phyloP scores from a whole-genome alignment of 2,329 filamentous ascomycete genomes.

The Thermoascus crustaceus region DNA sequence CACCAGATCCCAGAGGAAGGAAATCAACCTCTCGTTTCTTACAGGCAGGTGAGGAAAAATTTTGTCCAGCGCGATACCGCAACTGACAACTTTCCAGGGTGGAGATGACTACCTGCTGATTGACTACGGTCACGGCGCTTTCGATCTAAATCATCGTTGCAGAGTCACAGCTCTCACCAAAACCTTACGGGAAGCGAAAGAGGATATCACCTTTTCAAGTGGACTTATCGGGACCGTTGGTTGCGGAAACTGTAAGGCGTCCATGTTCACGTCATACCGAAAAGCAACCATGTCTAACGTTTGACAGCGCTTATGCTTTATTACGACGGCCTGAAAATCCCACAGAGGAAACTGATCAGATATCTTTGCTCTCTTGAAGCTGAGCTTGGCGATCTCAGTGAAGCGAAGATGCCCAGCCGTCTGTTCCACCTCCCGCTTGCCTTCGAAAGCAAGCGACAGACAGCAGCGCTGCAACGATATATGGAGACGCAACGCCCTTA shows the following conservation, averaged over 20 bases:
- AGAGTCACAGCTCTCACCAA: constrained; percentile 48
- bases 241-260: constrained; percentile 33
- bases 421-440: constrained; percentile 39
- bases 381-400: constrained; percentile 31
- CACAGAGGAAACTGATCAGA: constrained; percentile 29
- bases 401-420: constrained; percentile 36
- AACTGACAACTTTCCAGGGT: constrained; percentile 29
- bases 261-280: neutral
- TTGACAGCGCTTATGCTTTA: constrained; percentile 35
- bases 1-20: constrained; percentile 27
- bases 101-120: constrained; percentile 48
- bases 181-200: constrained; percentile 29
- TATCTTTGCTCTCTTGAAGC: constrained; percentile 31
- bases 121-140: constrained; percentile 50
- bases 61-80: constrained; percentile 1
- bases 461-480: constrained; percentile 52
- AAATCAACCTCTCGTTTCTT: constrained; percentile 33
- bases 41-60: constrained; percentile 26
- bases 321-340: constrained; percentile 36
- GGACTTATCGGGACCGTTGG: constrained; percentile 46
- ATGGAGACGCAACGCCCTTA: constrained; percentile 53
- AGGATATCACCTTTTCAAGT: constrained; percentile 29
- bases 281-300: constrained; percentile 1
- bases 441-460: constrained; percentile 31
- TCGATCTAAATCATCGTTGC: constrained; percentile 51